phyloP scores from a whole-genome alignment of 306 rosid genomes.

The Acacia acuminata region DNA sequence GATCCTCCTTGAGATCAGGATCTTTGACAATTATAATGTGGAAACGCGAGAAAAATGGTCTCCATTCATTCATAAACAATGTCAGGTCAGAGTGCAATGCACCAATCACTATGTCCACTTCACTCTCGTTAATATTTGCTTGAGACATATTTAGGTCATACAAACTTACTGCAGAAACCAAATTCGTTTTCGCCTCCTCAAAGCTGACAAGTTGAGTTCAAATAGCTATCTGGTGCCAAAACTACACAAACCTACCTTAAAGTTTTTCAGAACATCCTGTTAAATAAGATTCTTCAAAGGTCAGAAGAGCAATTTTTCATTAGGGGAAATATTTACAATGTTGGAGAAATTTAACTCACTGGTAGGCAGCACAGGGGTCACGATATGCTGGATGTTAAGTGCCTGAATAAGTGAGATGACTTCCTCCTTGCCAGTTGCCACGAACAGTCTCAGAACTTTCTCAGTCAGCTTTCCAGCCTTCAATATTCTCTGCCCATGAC shows the following conservation, averaged over 20 bases:
- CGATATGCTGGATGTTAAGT: slow-evolving; percentile 68
- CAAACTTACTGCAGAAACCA: slow-evolving; percentile 2
- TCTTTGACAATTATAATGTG: slow-evolving; percentile 89
- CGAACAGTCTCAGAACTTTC: slow-evolving; percentile 76
- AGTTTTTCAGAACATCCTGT: slow-evolving; percentile 90
- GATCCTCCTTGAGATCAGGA: slow-evolving; percentile 82
- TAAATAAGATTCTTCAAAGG: slow-evolving; percentile 23
- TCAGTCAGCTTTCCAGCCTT: slow-evolving; percentile 88
- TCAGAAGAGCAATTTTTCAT: slow-evolving; percentile 29
- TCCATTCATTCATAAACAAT: slow-evolving; percentile 81
- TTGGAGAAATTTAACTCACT: slow-evolving; percentile 55
- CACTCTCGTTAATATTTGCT: slow-evolving; percentile 50
- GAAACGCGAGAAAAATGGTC: slow-evolving; percentile 64
- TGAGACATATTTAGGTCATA: slow-evolving; percentile 61
- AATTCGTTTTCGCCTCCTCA: slow-evolving; percentile 28
- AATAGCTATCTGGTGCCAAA: slow-evolving; percentile 23
- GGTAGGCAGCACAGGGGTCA: slow-evolving; percentile 91
- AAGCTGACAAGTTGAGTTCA: slow-evolving; percentile 29
- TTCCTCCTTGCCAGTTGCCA: slow-evolving; percentile 89
- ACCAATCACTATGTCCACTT: slow-evolving; percentile 89
- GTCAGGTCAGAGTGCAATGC: slow-evolving; percentile 76
- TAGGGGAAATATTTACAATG: slow-evolving; percentile 23
- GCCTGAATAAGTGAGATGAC: slow-evolving; percentile 72
- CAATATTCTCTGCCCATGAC: slow-evolving; percentile 71
- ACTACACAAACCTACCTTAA: slow-evolving; percentile 40